phyloP scores from a whole-genome alignment of 2,329 filamentous ascomycete species.

The Metarhizium robertsii region DNA sequence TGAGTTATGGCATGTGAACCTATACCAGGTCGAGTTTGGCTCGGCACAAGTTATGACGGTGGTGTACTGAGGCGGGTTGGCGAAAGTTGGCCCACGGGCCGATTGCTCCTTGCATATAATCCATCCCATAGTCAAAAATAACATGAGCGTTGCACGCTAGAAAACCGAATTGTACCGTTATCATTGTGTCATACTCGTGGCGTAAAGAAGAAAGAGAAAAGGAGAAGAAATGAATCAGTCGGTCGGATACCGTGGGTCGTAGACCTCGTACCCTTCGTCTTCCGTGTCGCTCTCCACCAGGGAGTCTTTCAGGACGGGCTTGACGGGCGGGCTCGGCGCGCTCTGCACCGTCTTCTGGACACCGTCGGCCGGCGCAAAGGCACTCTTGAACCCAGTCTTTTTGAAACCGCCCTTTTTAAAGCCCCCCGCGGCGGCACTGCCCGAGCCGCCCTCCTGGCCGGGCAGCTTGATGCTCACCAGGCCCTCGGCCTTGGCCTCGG shows the following conservation, averaged over 20 bases:
- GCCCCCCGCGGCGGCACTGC: slow-evolving; percentile 28
- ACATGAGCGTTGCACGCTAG: neutral
- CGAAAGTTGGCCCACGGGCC: neutral
- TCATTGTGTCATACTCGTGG: neutral
- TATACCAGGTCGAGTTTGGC: neutral
- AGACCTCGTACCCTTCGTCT: slow-evolving; percentile 62
- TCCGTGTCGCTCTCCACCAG: slow-evolving; percentile 53
- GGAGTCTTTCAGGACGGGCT: slow-evolving; percentile 14
- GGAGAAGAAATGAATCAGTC: slow-evolving; percentile 39
- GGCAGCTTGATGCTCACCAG: slow-evolving; percentile 58
- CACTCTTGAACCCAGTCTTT: slow-evolving; percentile 75
- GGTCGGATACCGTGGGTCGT: slow-evolving; percentile 54
- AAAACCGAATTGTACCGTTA: neutral
- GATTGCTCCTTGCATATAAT: neutral
- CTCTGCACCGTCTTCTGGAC: neutral
- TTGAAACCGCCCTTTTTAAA: slow-evolving; percentile 68
- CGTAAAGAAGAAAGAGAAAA: too few relatives aligned
- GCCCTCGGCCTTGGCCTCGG: slow-evolving; percentile 61
- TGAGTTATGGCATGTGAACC: neutral
- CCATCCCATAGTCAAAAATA: neutral
- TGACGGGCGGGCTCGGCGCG: slow-evolving; percentile 11
- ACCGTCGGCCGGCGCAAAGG: slow-evolving; percentile 43
- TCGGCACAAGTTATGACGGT: neutral
- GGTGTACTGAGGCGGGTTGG: neutral
- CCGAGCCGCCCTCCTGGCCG: slow-evolving; percentile 18